phyloP scores from a whole-genome alignment of 768 basidiomycete genomes.

The Pisolithus orientalis region DNA sequence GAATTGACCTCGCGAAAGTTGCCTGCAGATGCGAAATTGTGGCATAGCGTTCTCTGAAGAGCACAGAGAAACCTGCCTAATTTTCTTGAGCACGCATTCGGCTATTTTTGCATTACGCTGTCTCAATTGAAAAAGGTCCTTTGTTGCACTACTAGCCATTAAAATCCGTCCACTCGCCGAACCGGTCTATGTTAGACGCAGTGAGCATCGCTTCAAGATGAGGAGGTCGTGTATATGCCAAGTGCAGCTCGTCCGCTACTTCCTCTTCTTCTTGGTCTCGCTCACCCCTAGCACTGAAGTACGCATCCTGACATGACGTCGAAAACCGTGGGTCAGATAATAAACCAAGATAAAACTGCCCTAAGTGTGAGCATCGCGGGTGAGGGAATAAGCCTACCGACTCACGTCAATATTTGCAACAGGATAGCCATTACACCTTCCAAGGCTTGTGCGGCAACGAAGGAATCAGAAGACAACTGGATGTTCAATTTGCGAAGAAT shows the following conservation, averaged over 20 bases:
- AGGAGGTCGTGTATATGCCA: background rate
- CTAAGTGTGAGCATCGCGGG: background rate
- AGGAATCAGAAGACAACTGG: constrained; percentile 12
- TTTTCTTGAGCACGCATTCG: background rate
- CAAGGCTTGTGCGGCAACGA: constrained; percentile 7
- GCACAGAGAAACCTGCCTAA: background rate
- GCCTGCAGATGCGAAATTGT: constrained; percentile 29
- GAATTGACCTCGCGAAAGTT: constrained; percentile 58
- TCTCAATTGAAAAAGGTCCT: background rate
- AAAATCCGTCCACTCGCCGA: background rate
- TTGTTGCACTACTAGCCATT: background rate
- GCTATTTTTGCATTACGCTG: background rate
- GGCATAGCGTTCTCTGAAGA: background rate
- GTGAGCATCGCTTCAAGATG: background rate
- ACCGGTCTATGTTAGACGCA: background rate
- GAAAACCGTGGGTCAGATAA: constrained; percentile 1
- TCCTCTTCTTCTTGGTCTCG: background rate
- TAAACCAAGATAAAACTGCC: constrained; percentile 9
- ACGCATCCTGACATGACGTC: background rate
- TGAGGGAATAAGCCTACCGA: background rate
- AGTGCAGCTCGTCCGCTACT: background rate
- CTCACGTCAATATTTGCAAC: constrained; percentile 19
- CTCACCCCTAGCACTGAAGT: background rate
- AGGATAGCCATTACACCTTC: constrained; percentile 16
- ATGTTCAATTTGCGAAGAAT: constrained; percentile 22